Evolutionary conservation across 768 basidiomycete species (phyloP).

Genomic region (Sporobolomyces pararoseus): DNA sequence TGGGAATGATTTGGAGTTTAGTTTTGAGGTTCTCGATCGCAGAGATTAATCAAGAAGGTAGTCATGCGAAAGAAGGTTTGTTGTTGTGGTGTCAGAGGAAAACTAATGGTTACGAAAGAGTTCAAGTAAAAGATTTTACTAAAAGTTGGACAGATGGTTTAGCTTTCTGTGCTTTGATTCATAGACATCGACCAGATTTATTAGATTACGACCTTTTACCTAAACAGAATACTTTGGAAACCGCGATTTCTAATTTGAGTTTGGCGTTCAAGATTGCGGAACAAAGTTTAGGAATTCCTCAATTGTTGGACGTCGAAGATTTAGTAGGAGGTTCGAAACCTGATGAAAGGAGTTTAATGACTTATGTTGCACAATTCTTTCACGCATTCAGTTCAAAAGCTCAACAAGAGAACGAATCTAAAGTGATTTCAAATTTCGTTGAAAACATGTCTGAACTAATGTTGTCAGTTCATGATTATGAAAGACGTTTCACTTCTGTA

Average conservation of each 20-base stretch:
- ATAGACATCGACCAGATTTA: slow-evolving; percentile 92
- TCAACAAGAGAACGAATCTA: slow-evolving; percentile 87
- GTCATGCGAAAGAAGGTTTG: slow-evolving; percentile 96
- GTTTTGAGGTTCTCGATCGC: slow-evolving; percentile 97
- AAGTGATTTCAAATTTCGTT: slow-evolving; percentile 91
- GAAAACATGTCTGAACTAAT: slow-evolving; percentile 92
- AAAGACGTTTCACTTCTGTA: slow-evolving; percentile 72
- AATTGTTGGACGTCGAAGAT: slow-evolving; percentile 94
- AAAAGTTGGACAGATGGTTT: slow-evolving; percentile 90
- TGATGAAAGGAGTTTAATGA: slow-evolving; percentile 96
- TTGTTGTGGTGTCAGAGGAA: slow-evolving; percentile 98
- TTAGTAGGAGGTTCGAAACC: slow-evolving; percentile 80
- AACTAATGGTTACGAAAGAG: slow-evolving; percentile 83
- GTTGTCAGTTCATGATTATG: slow-evolving; percentile 84
- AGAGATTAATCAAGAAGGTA: slow-evolving; percentile 95
- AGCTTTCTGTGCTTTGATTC: slow-evolving; percentile 93
- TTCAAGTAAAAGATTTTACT: slow-evolving; percentile 90
- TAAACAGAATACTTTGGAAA: slow-evolving; percentile 57
- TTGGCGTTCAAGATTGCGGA: slow-evolving; percentile 85
- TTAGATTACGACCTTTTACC: slow-evolving; percentile 81
- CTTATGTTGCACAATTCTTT: slow-evolving; percentile 94
- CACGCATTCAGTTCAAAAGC: slow-evolving; percentile 98
- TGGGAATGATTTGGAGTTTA: slow-evolving; percentile 96
- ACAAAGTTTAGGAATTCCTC: slow-evolving; percentile 87
- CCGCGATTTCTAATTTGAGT: slow-evolving; percentile 75